Conservation (phyloP, 1,284 basidiomycete species). For the Heterobasidion occidentale region DNA sequence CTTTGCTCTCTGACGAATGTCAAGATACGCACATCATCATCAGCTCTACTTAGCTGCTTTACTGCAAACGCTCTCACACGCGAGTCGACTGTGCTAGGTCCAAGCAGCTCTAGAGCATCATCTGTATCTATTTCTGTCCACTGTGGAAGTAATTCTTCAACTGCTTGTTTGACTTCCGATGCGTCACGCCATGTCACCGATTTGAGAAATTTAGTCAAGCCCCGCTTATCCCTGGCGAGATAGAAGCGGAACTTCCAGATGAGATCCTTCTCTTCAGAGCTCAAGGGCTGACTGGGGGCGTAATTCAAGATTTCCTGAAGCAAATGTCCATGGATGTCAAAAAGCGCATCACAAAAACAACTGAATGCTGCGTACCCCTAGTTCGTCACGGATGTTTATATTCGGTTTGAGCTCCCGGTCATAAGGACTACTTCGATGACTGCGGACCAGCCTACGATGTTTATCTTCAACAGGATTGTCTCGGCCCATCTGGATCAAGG, state of each 20-base stretch:
- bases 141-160: slow-evolving; percentile 90
- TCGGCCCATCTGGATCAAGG: slow-evolving; percentile 84
- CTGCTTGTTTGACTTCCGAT: slow-evolving; percentile 95
- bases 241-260: slow-evolving; percentile 99
- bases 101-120: slow-evolving; percentile 92
- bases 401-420: slow-evolving; percentile 97
- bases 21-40: slow-evolving; percentile 73
- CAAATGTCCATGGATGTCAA: background rate
- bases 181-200: slow-evolving; percentile 97
- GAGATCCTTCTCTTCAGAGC: slow-evolving; percentile 89
- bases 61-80: slow-evolving; percentile 94
- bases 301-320: slow-evolving; percentile 83
- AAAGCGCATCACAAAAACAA: background rate
- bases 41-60: slow-evolving; percentile 81
- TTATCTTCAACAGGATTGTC: slow-evolving; percentile 99
- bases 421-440: slow-evolving; percentile 90
- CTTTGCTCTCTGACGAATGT: background rate
- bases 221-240: slow-evolving; percentile 82
- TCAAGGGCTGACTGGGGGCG: slow-evolving; percentile 83
- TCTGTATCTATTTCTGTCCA: slow-evolving; percentile 98
- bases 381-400: slow-evolving; percentile 88
- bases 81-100: slow-evolving; percentile 86
- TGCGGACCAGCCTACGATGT: slow-evolving; percentile 88
- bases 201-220: slow-evolving; percentile 96
- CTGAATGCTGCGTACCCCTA: slow-evolving; percentile 55